These are phyloP conservation scores for Anthoceros angustus DNA, from an alignment of 225 moss, liverwort and hornwort species.

Conservation along the genomic window DNA sequence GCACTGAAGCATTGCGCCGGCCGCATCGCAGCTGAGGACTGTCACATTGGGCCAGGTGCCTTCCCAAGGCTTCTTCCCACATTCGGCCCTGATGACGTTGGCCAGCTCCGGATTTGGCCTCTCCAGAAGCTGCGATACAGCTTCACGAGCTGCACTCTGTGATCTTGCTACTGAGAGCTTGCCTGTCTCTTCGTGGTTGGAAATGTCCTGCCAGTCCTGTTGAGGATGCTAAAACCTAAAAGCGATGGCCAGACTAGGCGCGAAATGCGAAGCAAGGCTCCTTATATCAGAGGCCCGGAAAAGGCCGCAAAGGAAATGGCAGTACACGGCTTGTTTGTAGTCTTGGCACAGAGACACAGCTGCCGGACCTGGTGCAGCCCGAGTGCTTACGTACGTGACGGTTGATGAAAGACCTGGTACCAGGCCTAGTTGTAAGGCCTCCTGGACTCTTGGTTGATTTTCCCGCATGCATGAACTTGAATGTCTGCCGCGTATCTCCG, in stretches of 20 bases:
- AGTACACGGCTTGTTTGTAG: constrained; percentile 4
- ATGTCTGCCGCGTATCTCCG: neutral
- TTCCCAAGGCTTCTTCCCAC: neutral
- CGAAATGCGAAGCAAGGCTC: neutral
- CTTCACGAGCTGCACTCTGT: constrained; percentile 1
- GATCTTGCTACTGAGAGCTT: neutral
- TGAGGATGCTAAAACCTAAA: neutral
- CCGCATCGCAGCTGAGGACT: neutral
- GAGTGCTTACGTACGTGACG: neutral
- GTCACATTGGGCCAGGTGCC: neutral
- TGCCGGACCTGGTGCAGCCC: neutral
- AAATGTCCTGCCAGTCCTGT: neutral
- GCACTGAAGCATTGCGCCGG: neutral
- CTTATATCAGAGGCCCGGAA: neutral
- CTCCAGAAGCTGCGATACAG: neutral
- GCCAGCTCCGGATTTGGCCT: constrained; percentile 6
- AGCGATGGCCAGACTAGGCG: neutral
- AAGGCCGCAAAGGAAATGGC: constrained; percentile 9
- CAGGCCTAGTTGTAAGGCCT: neutral
- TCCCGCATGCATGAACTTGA: neutral
- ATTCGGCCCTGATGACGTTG: neutral
- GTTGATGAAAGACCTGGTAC: neutral
- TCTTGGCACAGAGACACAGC: constrained; percentile 1
- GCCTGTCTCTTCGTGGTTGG: constrained; percentile 3
- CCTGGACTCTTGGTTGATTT: neutral